Conservation (phyloP, 139 green algal genomes). For the Tetradesmus obliquus region DNA sequence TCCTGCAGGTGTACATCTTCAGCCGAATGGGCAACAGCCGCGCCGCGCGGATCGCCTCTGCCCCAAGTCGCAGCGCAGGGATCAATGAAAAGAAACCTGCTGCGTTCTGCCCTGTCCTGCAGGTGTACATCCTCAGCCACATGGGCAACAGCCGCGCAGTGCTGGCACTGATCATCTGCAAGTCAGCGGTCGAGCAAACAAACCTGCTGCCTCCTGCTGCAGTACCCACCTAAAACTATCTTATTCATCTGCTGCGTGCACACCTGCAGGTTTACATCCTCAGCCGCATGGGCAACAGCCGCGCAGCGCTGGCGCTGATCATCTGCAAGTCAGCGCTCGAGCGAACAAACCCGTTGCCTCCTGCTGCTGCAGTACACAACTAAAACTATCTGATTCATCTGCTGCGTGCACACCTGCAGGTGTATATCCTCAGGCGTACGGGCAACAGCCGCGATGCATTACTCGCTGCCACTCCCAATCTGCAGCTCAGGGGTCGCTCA, state of each 20-base stretch:
- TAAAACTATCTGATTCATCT: too few species aligned
- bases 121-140: constrained; percentile 89
- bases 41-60: constrained; percentile 53
- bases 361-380: too few species aligned
- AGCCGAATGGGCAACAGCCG: constrained; percentile 87
- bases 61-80: too few species aligned
- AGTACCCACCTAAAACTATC: not conserved
- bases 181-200: too few species aligned
- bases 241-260: too few species aligned
- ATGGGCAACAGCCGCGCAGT: constrained; percentile 81
- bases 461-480: constrained; percentile 37
- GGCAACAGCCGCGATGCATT: constrained; percentile 74
- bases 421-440: constrained; percentile 91
- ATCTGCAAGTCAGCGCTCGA: constrained; percentile 54
- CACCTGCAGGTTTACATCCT: constrained; percentile 83
- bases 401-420: constrained; percentile 43
- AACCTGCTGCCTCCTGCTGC: not conserved
- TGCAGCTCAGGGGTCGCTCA: too few species aligned
- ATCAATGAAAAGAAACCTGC: too few species aligned
- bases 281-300: constrained; percentile 87
- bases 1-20: constrained; percentile 79
- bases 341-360: too few species aligned
- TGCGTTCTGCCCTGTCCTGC: not conserved
- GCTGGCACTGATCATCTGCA: not conserved
- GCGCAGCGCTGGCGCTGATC: constrained; percentile 88